Conservation (phyloP, 345 rosid species). For the Lumnitzera racemosa region DNA sequence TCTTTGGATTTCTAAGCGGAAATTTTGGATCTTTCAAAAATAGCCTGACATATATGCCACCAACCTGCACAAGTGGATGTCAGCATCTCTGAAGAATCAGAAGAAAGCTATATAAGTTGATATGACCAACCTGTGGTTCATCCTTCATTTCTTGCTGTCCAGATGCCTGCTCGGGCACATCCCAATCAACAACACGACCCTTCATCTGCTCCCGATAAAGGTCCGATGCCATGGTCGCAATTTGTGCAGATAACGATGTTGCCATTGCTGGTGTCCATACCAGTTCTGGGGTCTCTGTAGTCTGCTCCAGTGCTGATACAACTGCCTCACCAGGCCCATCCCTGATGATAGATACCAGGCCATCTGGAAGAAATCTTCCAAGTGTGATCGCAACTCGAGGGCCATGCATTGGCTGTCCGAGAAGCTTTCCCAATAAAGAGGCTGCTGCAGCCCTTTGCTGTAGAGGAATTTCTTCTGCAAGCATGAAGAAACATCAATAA, state of each 20-base stretch:
- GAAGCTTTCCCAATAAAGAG: conserved; percentile 90
- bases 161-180: conserved; percentile 92
- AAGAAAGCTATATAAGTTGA: conserved; percentile 5
- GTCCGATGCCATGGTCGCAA: conserved; percentile 91
- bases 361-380: conserved; percentile 96
- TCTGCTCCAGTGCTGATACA: conserved; percentile 80
- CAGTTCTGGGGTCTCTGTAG: conserved; percentile 96
- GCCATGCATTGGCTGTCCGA: conserved; percentile 99
- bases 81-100: neutral
- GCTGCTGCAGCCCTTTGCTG: conserved; percentile 98
- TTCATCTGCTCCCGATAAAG: conserved; percentile 87
- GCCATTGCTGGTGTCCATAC: conserved; percentile 99
- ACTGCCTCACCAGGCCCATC: conserved; percentile 99
- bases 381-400: conserved; percentile 97
- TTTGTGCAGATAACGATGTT: conserved; percentile 91
- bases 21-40: conserved; percentile 97
- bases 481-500: neutral
- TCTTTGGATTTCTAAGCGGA: conserved; percentile 92
- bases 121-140: conserved; percentile 69
- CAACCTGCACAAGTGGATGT: conserved; percentile 49
- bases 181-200: conserved; percentile 94
- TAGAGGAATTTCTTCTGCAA: conserved; percentile 87
- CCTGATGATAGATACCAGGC: conserved; percentile 83
- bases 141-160: conserved; percentile 88
- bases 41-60: conserved; percentile 88